Base-by-base conservation (phyloP, 2,329 filamentous ascomycete genomes). In the Nigrospora sphaerica region DNA sequence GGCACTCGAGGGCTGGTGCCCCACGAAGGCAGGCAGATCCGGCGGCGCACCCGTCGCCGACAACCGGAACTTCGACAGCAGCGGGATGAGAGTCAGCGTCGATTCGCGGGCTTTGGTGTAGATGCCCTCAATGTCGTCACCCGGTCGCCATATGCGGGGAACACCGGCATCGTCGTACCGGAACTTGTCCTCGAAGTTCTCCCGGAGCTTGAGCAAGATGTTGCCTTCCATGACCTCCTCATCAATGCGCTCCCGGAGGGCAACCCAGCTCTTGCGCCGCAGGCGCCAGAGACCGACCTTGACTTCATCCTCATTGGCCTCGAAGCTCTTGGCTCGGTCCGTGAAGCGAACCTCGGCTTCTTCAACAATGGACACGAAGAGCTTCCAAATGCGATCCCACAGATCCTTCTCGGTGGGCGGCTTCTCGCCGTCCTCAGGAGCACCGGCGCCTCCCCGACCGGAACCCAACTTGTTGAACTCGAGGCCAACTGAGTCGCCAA, bases 181-280 rank as follows among this genome's bases (percentile, higher is more conserved):
- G 78, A 98, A 98, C 68, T 95, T 96, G 71, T 98, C 93, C 68
- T 98, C 93, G 56, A 98, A 98, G 71, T 96, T 97, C 67, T 98
- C 93, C 33, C 93, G 83, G 44, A 98, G 80, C 73, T 98, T 98
- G 56, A 97, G 75, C 32, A 97, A 73, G 45, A 98, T 83, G 62
- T 97, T 98, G 58, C 92, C 92, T 69, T 97, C 93, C 83, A 95
- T 95, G 62, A 96, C 88, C 68, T 98, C 93, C 62, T 98, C 93
- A 33, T 97, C 92, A 51, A 98, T 86, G 72, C 88, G 93, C 49
- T 89, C 85, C 39, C 88, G 81, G 50, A 98, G 74, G 13, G 92
- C 91, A 36, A 85, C 85, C 93, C 93, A 98, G 51, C 88, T 93
- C 75, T 97, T 97, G 53, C 92, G 83, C 49, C 92, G 83, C 53